These are phyloP conservation scores for Wakefieldia striispora DNA, from an alignment of 768 basidiomycete genomes.

Conservation along the genomic window DNA sequence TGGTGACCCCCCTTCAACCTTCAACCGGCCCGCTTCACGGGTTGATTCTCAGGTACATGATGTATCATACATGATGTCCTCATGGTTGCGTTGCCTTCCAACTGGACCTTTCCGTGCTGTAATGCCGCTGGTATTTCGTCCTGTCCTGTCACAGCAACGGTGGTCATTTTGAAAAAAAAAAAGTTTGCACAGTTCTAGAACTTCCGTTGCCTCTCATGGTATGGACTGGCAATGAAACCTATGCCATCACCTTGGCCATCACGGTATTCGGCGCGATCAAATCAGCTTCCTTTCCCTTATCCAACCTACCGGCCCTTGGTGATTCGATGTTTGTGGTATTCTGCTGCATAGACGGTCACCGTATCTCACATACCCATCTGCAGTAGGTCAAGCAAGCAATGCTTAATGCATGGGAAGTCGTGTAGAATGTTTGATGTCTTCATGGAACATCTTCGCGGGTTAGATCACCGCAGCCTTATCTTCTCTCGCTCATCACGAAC, in stretches of 20 bases:
- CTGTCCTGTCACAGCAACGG: neutral
- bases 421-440: too few species aligned
- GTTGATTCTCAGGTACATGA: neutral
- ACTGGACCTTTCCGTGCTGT: neutral
- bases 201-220: neutral
- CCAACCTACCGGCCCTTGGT: neutral
- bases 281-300: neutral
- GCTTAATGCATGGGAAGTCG: too few species aligned
- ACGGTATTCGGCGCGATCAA: neutral
- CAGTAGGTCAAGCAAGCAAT: too few species aligned
- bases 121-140: neutral
- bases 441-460: constrained; percentile 6
- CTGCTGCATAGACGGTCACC: too few species aligned
- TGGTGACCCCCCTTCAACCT: too few species aligned
- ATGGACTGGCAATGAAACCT: neutral
- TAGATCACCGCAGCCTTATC: neutral
- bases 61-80: too few species aligned
- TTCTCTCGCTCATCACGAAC: neutral
- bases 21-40: too few species aligned
- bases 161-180: neutral
- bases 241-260: neutral
- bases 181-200: neutral
- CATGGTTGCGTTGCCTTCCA: neutral
- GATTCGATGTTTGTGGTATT: neutral
- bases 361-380: too few species aligned